Conservation (phyloP, 2,329 filamentous ascomycete species). For the Sarocladiaceae sp. region DNA sequence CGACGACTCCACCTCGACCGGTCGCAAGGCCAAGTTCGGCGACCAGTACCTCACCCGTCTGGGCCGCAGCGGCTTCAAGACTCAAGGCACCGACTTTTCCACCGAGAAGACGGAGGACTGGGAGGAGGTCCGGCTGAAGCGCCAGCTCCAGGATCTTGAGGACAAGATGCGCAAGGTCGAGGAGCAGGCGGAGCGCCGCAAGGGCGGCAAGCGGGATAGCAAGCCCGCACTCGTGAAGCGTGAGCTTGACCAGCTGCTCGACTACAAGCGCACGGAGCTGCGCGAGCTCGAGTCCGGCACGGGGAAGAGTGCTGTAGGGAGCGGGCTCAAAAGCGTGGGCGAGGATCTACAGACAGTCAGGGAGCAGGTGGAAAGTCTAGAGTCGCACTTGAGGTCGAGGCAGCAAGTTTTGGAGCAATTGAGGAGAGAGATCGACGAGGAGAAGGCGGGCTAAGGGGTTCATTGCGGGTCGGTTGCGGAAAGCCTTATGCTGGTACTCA, state of each 20-base stretch:
- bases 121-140: constrained; percentile 94
- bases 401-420: constrained; percentile 71
- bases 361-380: constrained; percentile 89
- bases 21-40: constrained; percentile 93
- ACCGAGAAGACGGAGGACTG: constrained; percentile 85
- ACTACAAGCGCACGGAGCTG: constrained; percentile 84
- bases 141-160: constrained; percentile 84
- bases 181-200: constrained; percentile 59
- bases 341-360: constrained; percentile 87
- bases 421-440: constrained; percentile 77
- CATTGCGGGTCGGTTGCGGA: too few species aligned
- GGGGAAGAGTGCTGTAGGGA: constrained; percentile 61
- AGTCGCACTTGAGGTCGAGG: constrained; percentile 71
- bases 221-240: constrained; percentile 90
- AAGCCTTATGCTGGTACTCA: too few species aligned
- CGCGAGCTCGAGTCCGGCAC: constrained; percentile 68
- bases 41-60: constrained; percentile 92
- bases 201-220: constrained; percentile 60
- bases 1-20: constrained; percentile 74
- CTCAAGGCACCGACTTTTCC: constrained; percentile 84
- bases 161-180: constrained; percentile 81
- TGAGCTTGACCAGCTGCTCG: constrained; percentile 86
- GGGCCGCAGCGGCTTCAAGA: constrained; percentile 74
- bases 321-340: constrained; percentile 69
- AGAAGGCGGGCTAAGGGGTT: constrained; percentile 61